These are phyloP conservation scores for Lithohypha guttulata DNA, from an alignment of 2,329 filamentous ascomycete species.

Conservation along the genomic window DNA sequence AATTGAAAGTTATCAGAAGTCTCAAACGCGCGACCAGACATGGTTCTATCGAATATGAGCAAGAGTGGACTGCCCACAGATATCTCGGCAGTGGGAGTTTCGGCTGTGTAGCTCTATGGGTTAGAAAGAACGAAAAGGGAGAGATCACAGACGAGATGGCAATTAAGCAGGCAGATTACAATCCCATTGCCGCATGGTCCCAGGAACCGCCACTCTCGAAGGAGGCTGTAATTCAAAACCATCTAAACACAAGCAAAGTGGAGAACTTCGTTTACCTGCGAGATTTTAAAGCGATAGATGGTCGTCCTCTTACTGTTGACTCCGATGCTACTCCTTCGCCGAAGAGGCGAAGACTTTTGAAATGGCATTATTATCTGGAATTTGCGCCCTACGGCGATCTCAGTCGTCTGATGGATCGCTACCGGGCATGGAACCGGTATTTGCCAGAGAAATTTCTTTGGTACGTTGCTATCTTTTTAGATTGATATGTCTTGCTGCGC, in stretches of 20 bases:
- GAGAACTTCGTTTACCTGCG: conserved; percentile 5
- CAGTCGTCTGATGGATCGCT: conserved; percentile 8
- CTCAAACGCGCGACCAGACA: no score
- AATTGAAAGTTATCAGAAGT: no score
- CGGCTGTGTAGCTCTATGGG: conserved; percentile 1
- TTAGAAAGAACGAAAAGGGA: not conserved
- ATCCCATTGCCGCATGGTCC: not conserved
- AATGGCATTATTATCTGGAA: conserved; percentile 13
- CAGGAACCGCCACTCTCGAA: not conserved
- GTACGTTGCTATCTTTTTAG: no score
- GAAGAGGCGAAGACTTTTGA: not conserved
- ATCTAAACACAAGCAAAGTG: conserved; percentile 1
- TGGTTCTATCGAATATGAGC: not conserved
- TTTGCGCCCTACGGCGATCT: conserved; percentile 14
- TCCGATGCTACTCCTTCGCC: not conserved
- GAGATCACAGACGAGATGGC: not conserved
- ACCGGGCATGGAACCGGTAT: conserved; percentile 16
- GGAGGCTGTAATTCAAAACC: not conserved
- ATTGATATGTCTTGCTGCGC: no score
- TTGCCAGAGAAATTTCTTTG: conserved; percentile 20
- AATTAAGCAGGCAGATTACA: not conserved
- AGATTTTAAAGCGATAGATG: not conserved
- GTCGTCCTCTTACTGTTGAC: no score
- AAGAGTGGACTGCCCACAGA: not conserved
- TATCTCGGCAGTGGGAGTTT: not conserved